Evolutionary conservation across 1,139 yeast species (phyloP).

Genomic region (Yamadazyma jaroonii): DNA sequence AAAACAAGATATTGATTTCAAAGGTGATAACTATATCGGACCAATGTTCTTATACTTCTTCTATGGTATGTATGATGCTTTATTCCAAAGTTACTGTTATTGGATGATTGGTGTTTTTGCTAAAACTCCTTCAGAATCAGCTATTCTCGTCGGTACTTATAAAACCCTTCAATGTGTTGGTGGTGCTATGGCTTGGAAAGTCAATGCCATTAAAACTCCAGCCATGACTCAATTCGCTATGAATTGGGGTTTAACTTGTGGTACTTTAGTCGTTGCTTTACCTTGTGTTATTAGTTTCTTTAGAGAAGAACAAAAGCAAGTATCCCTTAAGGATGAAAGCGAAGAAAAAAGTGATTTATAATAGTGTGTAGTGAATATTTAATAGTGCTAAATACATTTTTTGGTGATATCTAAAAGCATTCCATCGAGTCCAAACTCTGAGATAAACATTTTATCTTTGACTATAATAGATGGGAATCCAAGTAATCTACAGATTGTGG

Average conservation of each 20-base stretch:
- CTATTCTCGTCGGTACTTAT: conserved; percentile 60
- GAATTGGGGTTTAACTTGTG: conserved; percentile 56
- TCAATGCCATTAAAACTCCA: conserved; percentile 44
- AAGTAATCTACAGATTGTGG: conserved; percentile 4
- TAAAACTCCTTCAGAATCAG: conserved; percentile 54
- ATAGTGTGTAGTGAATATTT: neutral
- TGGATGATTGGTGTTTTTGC: conserved; percentile 60
- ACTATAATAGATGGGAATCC: conserved; percentile 9
- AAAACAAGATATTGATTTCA: conserved; percentile 39
- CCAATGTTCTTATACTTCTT: conserved; percentile 62
- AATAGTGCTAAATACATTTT: neutral
- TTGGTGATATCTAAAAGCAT: neutral
- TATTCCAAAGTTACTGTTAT: conserved; percentile 55
- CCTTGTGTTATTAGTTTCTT: conserved; percentile 15
- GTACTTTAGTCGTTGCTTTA: conserved; percentile 42
- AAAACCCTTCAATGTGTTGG: conserved; percentile 65
- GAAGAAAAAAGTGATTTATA: conserved; percentile 1
- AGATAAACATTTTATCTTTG: conserved; percentile 1
- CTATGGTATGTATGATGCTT: conserved; percentile 57
- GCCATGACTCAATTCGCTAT: conserved; percentile 49
- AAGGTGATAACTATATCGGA: conserved; percentile 46
- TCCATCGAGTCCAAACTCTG: conserved; percentile 12
- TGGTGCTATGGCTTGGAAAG: conserved; percentile 60
- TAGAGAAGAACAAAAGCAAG: conserved; percentile 7
- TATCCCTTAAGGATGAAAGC: conserved; percentile 4